Conservation (phyloP, 306 rosid species). For the Quercus robur region DNA sequence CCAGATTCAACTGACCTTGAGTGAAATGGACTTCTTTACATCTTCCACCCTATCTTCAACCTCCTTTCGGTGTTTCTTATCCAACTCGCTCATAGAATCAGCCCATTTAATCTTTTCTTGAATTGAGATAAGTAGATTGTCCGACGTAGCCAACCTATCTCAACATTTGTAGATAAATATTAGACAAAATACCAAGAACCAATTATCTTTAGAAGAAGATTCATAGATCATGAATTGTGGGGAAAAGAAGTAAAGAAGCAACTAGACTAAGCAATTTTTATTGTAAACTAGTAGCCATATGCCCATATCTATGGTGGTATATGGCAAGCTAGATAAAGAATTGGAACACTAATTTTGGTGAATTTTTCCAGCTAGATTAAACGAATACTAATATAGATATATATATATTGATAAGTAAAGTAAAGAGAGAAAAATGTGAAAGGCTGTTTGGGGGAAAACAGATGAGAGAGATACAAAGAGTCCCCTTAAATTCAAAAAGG, state of each 20-base stretch:
- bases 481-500: neutral
- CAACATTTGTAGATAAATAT: slow-evolving; percentile 23
- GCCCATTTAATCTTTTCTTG: slow-evolving; percentile 99
- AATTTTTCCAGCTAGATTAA: neutral
- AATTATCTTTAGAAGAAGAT: slow-evolving; percentile 12
- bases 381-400: neutral
- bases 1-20: slow-evolving; percentile 84
- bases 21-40: slow-evolving; percentile 67
- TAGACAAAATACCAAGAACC: neutral
- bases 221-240: neutral
- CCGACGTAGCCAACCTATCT: slow-evolving; percentile 80
- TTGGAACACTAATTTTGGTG: neutral
- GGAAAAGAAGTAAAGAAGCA: no score
- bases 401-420: no score
- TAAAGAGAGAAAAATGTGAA: neutral
- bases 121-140: slow-evolving; percentile 73
- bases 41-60: slow-evolving; percentile 86
- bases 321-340: neutral
- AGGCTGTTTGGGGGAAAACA: slow-evolving; percentile 19
- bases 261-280: neutral
- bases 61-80: slow-evolving; percentile 86
- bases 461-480: neutral
- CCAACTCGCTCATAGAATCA: slow-evolving; percentile 71
- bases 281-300: neutral
- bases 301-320: neutral